Evolutionary conservation across 352 stramenopile genomes (phyloP).

Genomic region (Peronospora tabacina): DNA sequence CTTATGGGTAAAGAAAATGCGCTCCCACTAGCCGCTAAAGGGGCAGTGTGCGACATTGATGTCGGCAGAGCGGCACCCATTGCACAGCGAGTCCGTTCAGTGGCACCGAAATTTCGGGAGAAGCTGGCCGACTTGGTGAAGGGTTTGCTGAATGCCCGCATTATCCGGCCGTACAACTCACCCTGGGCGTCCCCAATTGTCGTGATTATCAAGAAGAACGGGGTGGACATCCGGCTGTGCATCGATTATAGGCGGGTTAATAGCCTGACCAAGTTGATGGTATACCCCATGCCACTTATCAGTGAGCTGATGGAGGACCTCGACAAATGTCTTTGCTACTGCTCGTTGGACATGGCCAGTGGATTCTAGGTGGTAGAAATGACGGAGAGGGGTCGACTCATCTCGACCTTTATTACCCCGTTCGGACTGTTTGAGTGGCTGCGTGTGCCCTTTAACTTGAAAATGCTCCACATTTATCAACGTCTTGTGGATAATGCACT

Average conservation of each 20-base stretch:
- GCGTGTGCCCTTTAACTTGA: too few relatives aligned
- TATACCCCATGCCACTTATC: too few relatives aligned
- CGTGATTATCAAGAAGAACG: constrained; percentile 37
- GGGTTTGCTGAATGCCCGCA: constrained; percentile 12
- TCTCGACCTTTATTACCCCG: too few relatives aligned
- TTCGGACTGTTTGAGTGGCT: too few relatives aligned
- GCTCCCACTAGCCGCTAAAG: constrained; percentile 4
- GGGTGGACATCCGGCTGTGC: constrained; percentile 28
- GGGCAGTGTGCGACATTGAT: constrained; percentile 33
- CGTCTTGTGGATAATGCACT: too few relatives aligned
- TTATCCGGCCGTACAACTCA: constrained; percentile 15
- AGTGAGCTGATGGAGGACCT: too few relatives aligned
- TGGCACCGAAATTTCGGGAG: constrained; percentile 15
- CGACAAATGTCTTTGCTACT: too few relatives aligned
- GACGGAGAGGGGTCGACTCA: too few relatives aligned
- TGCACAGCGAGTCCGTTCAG: constrained; percentile 10
- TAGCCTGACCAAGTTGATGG: too few relatives aligned
- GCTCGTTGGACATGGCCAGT: too few relatives aligned
- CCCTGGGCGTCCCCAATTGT: constrained; percentile 34
- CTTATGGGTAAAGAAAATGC: constrained; percentile 27
- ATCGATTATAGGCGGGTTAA: constrained; percentile 17
- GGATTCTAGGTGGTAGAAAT: too few relatives aligned
- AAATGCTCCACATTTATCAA: too few relatives aligned
- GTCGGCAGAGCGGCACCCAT: constrained; percentile 13
- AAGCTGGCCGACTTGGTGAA: constrained; percentile 26